A percentile compares a stretch with the other conserved stretches of the same genome.
These are phyloP conservation scores for Eucalyptus sideroxylon DNA, from an alignment of 345 rosid species.

Conservation along the genomic window DNA sequence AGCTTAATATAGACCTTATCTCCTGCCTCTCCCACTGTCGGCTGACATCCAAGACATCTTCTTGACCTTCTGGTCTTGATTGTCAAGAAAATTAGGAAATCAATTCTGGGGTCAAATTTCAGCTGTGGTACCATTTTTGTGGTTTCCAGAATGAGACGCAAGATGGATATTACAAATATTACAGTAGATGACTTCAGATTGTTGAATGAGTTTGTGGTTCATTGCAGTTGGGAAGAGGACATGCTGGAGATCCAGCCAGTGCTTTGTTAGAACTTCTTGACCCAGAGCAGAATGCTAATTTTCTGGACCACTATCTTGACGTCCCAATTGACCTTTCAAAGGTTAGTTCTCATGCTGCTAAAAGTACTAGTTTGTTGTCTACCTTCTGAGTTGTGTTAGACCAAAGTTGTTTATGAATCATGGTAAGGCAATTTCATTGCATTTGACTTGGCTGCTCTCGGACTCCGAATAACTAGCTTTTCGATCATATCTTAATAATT, in stretches of 20 bases:
- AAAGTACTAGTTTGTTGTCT: not conserved
- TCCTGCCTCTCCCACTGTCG: not conserved
- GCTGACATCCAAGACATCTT: not conserved
- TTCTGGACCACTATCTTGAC: conserved; percentile 97
- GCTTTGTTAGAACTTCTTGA: conserved; percentile 98
- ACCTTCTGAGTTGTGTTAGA: not conserved
- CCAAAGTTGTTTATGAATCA: not conserved
- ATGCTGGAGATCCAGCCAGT: conserved; percentile 98
- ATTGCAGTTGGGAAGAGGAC: conserved; percentile 91
- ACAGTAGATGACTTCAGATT: not conserved
- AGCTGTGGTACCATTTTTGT: not conserved
- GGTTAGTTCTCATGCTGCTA: conserved; percentile 23
- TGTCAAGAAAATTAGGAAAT: not conserved
- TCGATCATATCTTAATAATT: not conserved
- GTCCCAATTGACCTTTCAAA: conserved; percentile 92
- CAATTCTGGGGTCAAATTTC: not conserved
- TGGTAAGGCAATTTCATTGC: not conserved
- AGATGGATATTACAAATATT: not conserved
- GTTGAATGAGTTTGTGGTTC: not conserved
- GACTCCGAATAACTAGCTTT: not conserved
- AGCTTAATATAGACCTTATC: not conserved
- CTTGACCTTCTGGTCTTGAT: not conserved
- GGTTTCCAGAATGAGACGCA: not conserved
- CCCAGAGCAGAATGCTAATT: conserved; percentile 99
- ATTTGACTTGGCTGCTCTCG: not conserved